Evolutionary conservation across 345 rosid genomes (phyloP), one percentile per base, ranked within the genome.

Genomic region (Kandelia obovata): DNA sequence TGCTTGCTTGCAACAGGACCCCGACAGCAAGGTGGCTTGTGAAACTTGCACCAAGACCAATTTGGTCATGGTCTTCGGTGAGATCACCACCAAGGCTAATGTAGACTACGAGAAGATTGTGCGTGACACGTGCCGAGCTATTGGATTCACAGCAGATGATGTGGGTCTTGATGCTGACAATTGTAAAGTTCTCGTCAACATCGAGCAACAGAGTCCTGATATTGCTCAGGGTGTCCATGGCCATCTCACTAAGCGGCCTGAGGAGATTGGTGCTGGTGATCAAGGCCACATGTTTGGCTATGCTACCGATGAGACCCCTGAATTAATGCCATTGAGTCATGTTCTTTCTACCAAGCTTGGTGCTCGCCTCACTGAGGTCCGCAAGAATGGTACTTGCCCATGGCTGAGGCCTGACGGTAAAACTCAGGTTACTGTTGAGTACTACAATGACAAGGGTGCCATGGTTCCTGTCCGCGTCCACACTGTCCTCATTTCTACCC

Each of bases 381-480:
- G 91, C 47, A 90, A 90, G 82, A 80, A 88, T 32, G 89, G 94
- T 25, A 84, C 89, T 37, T 86, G 92, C 74, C 69, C 86, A 0
- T 85, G 94, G 92, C 77, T 90, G 74, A 84, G 90, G 64, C 90
- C 85, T 4, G 86, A 82, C 52, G 90, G 90, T 43, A 86, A 86
- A 75, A 84, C 86, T 61, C 90, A 86, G 57, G 90, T 84, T 19
- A 84, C 81, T 1, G 79, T 86, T 8, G 88, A 86, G 85, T 84
- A 86, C 71, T 78, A 65, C 71, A 86, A 82, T 32, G 86, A 86
- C 1, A 82, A 86, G 0, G n/a, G 92, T 5, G 96, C 92, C 57
- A 90, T 80, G 94, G 90, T 88, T 74, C 94, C 89, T 28, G 81
- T 88, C 25, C 88, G 87, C 11, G 90, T 87, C 51, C 96, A 90